Evolutionary conservation across 768 basidiomycete species (phyloP), one percentile per base, ranked within the genome.

Genomic region (Ramaria sp.): DNA sequence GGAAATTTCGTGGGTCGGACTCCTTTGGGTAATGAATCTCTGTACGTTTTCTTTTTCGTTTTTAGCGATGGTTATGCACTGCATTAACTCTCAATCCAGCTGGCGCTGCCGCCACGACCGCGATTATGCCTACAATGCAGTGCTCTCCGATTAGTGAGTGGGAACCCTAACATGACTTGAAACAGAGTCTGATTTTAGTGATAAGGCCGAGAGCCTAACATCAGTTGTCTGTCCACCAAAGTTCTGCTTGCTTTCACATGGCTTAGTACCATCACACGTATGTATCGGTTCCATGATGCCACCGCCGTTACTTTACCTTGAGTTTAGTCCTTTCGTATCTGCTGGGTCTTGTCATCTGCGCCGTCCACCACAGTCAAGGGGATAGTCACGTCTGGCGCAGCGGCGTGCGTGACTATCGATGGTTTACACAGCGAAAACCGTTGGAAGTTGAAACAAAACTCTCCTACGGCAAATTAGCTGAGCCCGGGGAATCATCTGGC

Each of bases 241-340:
- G 72, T 83, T 30, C 69, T 88, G 30, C 69, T 81, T 59, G 81
- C 76, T 2, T 84, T 86, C 62, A 73, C 79, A 51, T 86, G 83
- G 84, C 68, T 72, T 42, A 75, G 69, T 62, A 68, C 75, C 27
- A 53, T 67, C 46, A 65, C 67, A 34, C 64, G 79, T 81, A 55
- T 56, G 78, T 73, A 27, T 27, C 53, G 24, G 19, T 10, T 24
- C 24, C 24, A 17, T 20, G 4, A 30, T 9, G 11, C 3, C 11
- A 19, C 48, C 24, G 19, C 24, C 7, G 58, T 45, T 37, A 53
- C 54, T 27, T 51, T 55, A 38, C 52, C 15, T 54, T 53, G 2
- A 48, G 11, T 39, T 5, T 57, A 88, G 85, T 86, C 52, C 64
- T 86, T 47, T 58, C 70, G n/a, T 87, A 87, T 66, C 70, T 84